These are phyloP conservation scores for Emmonsiellopsis sp. DNA, from an alignment of 2,329 filamentous ascomycete genomes.

Conservation along the genomic window DNA sequence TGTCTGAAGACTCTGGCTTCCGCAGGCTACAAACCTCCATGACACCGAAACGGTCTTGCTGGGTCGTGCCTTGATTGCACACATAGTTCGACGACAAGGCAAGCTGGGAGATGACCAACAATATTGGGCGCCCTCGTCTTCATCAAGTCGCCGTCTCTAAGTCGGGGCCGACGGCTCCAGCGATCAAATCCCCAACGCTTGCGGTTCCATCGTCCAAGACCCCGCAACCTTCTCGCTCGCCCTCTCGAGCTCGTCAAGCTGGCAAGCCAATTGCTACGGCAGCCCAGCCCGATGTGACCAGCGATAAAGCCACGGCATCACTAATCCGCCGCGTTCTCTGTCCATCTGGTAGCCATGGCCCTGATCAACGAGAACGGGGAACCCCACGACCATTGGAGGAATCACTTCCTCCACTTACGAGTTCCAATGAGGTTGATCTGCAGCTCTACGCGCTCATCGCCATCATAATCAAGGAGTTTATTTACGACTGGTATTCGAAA, in stretches of 20 bases:
- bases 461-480: slow-evolving; percentile 80
- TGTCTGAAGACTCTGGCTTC: background rate
- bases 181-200: slow-evolving; percentile 21
- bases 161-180: slow-evolving; percentile 27
- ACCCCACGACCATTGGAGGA: slow-evolving; percentile 64
- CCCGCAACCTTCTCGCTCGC: slow-evolving; percentile 21
- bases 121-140: slow-evolving; percentile 27
- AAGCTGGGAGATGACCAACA: slow-evolving; percentile 30
- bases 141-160: slow-evolving; percentile 32
- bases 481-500: slow-evolving; percentile 85
- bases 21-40: background rate
- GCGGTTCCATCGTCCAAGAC: slow-evolving; percentile 21
- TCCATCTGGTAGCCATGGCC: slow-evolving; percentile 40
- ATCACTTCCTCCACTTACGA: slow-evolving; percentile 81
- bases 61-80: background rate
- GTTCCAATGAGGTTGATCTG: slow-evolving; percentile 85
- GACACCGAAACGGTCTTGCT: background rate
- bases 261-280: slow-evolving; percentile 21
- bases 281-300: slow-evolving; percentile 42
- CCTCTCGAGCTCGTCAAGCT: slow-evolving; percentile 20
- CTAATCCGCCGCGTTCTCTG: slow-evolving; percentile 80
- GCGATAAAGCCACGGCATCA: slow-evolving; percentile 68
- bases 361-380: slow-evolving; percentile 46
- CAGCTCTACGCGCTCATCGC: slow-evolving; percentile 90
- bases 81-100: background rate